A percentile compares a stretch with the other conserved stretches of the same genome.
Evolutionary conservation across 768 basidiomycete genomes (phyloP).

Genomic region (Calocera viscosa): DNA sequence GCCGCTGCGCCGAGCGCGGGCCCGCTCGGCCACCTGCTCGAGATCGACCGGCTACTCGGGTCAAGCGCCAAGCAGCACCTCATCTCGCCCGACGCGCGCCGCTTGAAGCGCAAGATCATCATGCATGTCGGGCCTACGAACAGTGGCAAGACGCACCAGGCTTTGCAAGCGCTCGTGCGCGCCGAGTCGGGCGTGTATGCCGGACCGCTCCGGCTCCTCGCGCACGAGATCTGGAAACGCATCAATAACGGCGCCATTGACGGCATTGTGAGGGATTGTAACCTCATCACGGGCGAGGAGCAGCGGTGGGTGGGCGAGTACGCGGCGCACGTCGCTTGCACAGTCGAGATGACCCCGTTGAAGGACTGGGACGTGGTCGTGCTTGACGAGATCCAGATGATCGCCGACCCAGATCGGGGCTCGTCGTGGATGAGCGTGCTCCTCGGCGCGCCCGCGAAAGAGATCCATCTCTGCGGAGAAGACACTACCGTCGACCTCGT

Average conservation of each 20-base stretch:
- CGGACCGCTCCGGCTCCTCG: slow-evolving; percentile 82
- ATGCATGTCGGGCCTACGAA: slow-evolving; percentile 98
- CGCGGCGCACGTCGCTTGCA: slow-evolving; percentile 60
- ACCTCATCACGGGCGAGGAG: slow-evolving; percentile 88
- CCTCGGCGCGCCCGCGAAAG: slow-evolving; percentile 58
- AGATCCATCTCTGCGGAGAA: slow-evolving; percentile 92
- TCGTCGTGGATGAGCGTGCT: slow-evolving; percentile 73
- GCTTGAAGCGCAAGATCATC: slow-evolving; percentile 59
- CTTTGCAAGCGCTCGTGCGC: slow-evolving; percentile 73
- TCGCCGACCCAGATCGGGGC: slow-evolving; percentile 67
- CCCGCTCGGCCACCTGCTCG: neutral
- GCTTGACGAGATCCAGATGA: slow-evolving; percentile 95
- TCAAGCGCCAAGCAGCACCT: slow-evolving; percentile 12
- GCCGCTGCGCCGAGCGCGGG: neutral
- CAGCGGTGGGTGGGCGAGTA: slow-evolving; percentile 49
- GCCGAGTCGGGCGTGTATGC: slow-evolving; percentile 69
- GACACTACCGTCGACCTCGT: slow-evolving; percentile 82
- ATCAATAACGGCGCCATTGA: slow-evolving; percentile 82
- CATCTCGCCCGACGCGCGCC: slow-evolving; percentile 35
- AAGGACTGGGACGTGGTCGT: slow-evolving; percentile 63
- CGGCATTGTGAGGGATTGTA: slow-evolving; percentile 58
- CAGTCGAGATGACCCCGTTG: slow-evolving; percentile 77
- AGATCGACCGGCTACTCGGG: neutral
- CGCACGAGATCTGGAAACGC: slow-evolving; percentile 87
- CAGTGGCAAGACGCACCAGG: slow-evolving; percentile 91